phyloP scores from a whole-genome alignment of 768 basidiomycete species.

The Aureoboletus auriporus region DNA sequence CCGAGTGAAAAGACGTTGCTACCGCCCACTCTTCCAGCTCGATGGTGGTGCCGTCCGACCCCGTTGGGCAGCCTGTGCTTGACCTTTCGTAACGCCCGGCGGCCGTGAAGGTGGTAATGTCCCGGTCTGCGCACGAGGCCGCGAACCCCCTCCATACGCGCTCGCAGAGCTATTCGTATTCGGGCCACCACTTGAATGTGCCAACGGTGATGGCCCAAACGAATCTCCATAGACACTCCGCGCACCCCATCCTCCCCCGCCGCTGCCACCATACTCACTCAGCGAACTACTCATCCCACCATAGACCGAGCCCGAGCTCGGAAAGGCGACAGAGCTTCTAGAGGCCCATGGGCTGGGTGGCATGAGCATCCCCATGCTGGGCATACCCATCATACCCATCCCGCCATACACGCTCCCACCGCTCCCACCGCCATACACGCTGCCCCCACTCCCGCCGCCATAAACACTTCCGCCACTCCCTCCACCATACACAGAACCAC shows the following conservation, averaged over 20 bases:
- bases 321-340: slow-evolving; percentile 48
- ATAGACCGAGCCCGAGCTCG: slow-evolving; percentile 53
- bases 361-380: slow-evolving; percentile 37
- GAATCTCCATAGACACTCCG: slow-evolving; percentile 70
- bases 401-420: slow-evolving; percentile 46
- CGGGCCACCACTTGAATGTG: not conserved
- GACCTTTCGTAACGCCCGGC: not conserved
- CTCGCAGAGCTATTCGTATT: slow-evolving; percentile 11
- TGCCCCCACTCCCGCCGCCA: slow-evolving; percentile 35
- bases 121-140: slow-evolving; percentile 35
- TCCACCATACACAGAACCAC: slow-evolving; percentile 34
- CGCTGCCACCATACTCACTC: slow-evolving; percentile 65
- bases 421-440: slow-evolving; percentile 30
- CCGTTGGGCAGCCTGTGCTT: slow-evolving; percentile 10
- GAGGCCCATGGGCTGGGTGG: slow-evolving; percentile 34
- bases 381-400: slow-evolving; percentile 40
- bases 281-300: slow-evolving; percentile 48
- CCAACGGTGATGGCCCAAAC: slow-evolving; percentile 38
- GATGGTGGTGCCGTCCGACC: slow-evolving; percentile 50
- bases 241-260: slow-evolving; percentile 43
- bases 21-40: slow-evolving; percentile 49
- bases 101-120: slow-evolving; percentile 5
- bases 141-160: slow-evolving; percentile 16
- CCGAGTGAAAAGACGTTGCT: not conserved
- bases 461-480: slow-evolving; percentile 45